Conservation (phyloP, 2,329 filamentous ascomycete species). For the Grosmannia huntii region DNA sequence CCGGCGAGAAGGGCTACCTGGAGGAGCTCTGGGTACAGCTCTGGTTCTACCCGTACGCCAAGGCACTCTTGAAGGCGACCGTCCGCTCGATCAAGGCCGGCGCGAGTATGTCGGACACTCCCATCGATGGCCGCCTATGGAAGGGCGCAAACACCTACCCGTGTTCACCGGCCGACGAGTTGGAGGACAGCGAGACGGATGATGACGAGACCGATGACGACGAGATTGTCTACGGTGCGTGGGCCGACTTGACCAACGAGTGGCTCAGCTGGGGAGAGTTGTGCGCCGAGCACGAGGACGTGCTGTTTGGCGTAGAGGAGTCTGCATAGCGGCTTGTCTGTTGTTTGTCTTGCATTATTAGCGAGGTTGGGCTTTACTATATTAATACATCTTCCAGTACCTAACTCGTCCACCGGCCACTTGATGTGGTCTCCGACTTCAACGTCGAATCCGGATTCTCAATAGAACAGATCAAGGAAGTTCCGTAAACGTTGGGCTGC, state of each 20-base stretch:
- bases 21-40: slow-evolving; percentile 2
- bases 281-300: background rate
- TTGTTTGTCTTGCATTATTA: background rate
- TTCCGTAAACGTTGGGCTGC: too few relatives aligned
- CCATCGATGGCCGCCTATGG: background rate
- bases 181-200: background rate
- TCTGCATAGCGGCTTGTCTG: background rate
- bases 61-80: background rate
- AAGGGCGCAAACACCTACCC: background rate
- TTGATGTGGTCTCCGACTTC: too few relatives aligned
- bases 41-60: slow-evolving; percentile 2
- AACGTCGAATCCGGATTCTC: too few relatives aligned
- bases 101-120: background rate
- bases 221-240: background rate
- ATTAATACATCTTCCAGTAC: background rate
- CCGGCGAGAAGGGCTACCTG: slow-evolving; percentile 4
- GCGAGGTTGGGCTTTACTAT: background rate
- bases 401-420: too few relatives aligned
- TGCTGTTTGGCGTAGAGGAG: slow-evolving; percentile 5
- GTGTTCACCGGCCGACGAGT: too few relatives aligned
- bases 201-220: background rate
- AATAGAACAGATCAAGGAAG: too few relatives aligned
- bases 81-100: background rate
- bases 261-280: background rate
- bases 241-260: background rate